Percentiles rank a stretch among this genome's conserved stretches.
Conservation (phyloP, 441 rosid species). For the Pelargonium australe region DNA sequence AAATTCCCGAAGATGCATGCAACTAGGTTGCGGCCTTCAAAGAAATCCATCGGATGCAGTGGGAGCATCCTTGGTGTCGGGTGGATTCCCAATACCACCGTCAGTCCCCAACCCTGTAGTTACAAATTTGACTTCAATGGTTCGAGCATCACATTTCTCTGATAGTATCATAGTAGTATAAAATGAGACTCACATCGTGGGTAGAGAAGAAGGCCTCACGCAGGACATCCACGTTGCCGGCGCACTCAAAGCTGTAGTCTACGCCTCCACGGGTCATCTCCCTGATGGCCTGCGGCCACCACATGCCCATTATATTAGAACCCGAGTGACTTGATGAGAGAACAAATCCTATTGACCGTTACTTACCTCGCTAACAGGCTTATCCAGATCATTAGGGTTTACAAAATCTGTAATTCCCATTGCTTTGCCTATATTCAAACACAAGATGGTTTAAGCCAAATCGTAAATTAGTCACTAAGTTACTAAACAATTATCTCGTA, state of each 20-base stretch:
- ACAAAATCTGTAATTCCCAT: constrained; percentile 35
- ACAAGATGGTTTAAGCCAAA: background rate
- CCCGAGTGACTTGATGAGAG: no score
- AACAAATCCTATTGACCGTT: no score
- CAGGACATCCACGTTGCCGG: constrained; percentile 25
- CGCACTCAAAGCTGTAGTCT: constrained; percentile 42
- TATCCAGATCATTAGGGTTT: constrained; percentile 26
- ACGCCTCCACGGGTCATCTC: constrained; percentile 34
- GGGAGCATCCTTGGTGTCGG: constrained; percentile 26
- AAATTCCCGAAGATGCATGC: constrained; percentile 30
- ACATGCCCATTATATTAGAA: no score
- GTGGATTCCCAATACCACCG: constrained; percentile 33
- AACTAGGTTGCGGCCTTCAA: constrained; percentile 28
- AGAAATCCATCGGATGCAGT: constrained; percentile 42
- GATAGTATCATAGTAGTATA: background rate
- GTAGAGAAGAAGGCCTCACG: constrained; percentile 42
- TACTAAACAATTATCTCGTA: no score
- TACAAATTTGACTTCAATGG: no score
- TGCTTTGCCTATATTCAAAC: constrained; percentile 22
- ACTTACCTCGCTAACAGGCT: constrained; percentile 31
- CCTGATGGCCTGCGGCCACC: constrained; percentile 26
- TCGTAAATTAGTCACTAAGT: background rate
- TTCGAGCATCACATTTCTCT: no score
- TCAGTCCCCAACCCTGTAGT: constrained; percentile 39
- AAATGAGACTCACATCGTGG: constrained; percentile 19